These are phyloP conservation scores for Tulasnella sp. DNA, from an alignment of 768 basidiomycete genomes.

Conservation along the genomic window DNA sequence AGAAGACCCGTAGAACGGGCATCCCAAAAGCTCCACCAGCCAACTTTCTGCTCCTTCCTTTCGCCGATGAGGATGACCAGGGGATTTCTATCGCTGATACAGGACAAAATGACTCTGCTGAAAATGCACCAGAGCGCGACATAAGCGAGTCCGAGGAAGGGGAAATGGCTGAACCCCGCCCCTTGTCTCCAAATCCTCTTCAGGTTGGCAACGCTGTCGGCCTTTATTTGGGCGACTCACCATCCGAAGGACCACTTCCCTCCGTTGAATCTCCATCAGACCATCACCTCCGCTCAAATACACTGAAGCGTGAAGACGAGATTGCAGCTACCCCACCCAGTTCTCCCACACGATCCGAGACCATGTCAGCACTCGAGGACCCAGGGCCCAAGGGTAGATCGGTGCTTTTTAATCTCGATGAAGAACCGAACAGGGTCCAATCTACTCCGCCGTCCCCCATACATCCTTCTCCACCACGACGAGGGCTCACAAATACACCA, in stretches of 20 bases:
- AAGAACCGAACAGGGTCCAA: not conserved
- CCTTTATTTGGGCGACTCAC: not conserved
- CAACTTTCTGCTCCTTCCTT: not conserved
- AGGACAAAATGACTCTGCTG: too few relatives aligned
- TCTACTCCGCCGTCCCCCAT: not conserved
- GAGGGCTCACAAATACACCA: not conserved
- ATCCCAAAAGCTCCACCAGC: not conserved
- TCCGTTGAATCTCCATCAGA: not conserved
- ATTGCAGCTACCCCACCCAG: not conserved
- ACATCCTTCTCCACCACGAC: not conserved
- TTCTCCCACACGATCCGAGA: too few relatives aligned
- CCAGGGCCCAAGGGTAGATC: not conserved
- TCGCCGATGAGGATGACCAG: not conserved
- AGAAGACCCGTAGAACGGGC: not conserved
- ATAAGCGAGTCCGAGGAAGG: not conserved
- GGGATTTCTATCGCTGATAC: too few relatives aligned
- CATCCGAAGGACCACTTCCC: not conserved
- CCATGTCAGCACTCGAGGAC: not conserved
- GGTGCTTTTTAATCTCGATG: not conserved
- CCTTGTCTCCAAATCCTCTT: not conserved
- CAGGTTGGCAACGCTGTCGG: not conserved
- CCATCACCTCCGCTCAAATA: not conserved
- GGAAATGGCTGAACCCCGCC: not conserved
- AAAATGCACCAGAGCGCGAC: not conserved
- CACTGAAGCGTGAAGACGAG: not conserved